Conservation (phyloP, 2,329 filamentous ascomycete species). For the Fusarium begoniae region DNA sequence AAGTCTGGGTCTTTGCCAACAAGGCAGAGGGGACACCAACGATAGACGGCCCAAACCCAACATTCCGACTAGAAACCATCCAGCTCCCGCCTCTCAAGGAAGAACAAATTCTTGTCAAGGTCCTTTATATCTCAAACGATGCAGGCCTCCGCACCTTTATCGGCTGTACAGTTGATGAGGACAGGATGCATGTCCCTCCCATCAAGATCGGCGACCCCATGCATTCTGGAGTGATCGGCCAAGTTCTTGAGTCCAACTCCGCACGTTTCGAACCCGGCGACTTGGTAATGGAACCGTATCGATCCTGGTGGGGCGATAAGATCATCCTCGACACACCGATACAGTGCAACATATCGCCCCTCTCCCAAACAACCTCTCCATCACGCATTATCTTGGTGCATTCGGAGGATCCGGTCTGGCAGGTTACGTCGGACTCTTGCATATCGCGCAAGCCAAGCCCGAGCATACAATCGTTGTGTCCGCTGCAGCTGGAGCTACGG, state of each 20-base stretch:
- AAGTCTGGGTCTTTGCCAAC: constrained; percentile 10
- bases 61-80: background rate
- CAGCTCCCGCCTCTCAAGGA: background rate
- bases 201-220: background rate
- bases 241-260: constrained; percentile 7
- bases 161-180: background rate
- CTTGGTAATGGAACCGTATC: constrained; percentile 4
- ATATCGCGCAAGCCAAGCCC: background rate
- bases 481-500: background rate
- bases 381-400: constrained; percentile 12
- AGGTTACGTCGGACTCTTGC: background rate
- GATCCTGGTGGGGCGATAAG: constrained; percentile 1
- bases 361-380: background rate
- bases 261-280: background rate
- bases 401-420: constrained; percentile 7
- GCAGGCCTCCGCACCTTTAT: background rate
- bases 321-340: background rate
- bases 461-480: constrained; percentile 5
- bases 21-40: constrained; percentile 1
- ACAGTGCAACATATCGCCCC: background rate
- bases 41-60: background rate
- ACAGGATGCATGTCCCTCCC: constrained; percentile 8
- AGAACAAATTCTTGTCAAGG: constrained; percentile 7
- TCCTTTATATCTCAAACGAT: constrained; percentile 7
- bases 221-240: constrained; percentile 1